Evolutionary conservation across 2,329 filamentous ascomycete genomes (phyloP).

Genomic region (Hymenoscyphus infarciens): DNA sequence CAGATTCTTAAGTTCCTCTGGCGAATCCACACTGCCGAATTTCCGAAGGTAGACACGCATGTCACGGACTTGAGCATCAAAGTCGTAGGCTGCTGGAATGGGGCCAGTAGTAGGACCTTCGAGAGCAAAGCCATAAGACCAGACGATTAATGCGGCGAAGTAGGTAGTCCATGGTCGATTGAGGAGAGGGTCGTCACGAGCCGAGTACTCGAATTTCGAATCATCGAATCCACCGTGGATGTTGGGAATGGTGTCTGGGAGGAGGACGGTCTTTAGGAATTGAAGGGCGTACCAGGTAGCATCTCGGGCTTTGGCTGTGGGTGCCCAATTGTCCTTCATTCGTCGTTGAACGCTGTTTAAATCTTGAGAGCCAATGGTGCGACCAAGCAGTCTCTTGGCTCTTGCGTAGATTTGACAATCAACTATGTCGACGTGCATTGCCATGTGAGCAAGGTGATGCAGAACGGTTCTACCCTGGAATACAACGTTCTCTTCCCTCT

Average conservation of each 20-base stretch:
- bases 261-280: slow-evolving; percentile 80
- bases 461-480: slow-evolving; percentile 87
- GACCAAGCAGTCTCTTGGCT: slow-evolving; percentile 77
- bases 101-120: slow-evolving; percentile 67
- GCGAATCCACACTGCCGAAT: slow-evolving; percentile 67
- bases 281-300: slow-evolving; percentile 89
- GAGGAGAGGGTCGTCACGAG: slow-evolving; percentile 82
- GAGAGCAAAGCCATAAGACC: slow-evolving; percentile 89
- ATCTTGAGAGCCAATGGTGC: slow-evolving; percentile 79
- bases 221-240: slow-evolving; percentile 35
- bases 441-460: slow-evolving; percentile 94
- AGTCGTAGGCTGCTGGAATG: slow-evolving; percentile 45
- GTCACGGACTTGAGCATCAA: slow-evolving; percentile 65
- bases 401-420: slow-evolving; percentile 95
- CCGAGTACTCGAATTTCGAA: slow-evolving; percentile 60
- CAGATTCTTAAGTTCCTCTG: slow-evolving; percentile 71
- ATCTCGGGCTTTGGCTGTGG: slow-evolving; percentile 80
- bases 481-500: slow-evolving; percentile 64
- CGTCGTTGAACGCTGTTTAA: slow-evolving; percentile 73
- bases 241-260: slow-evolving; percentile 51
- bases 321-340: slow-evolving; percentile 88
- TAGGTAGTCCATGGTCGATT: slow-evolving; percentile 96
- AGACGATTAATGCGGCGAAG: slow-evolving; percentile 86
- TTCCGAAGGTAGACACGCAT: slow-evolving; percentile 76
- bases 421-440: slow-evolving; percentile 95